Base-by-base conservation (phyloP, 192 early-diverging fungal genomes). In the Neocallimastix lanati region DNA sequence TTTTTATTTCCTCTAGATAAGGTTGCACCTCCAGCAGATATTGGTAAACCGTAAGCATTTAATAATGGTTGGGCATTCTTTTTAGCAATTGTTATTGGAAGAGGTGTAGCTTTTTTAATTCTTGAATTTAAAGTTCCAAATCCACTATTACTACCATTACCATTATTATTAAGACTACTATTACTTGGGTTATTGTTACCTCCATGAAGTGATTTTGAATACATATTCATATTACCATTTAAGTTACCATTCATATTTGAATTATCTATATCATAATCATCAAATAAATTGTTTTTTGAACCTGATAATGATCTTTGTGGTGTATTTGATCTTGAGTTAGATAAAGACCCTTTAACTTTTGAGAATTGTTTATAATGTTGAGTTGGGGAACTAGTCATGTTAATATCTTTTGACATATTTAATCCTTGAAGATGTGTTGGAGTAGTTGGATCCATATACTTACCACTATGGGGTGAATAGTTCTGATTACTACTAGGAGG, bases 1-100 rank as follows among this genome's bases (percentile, higher is more conserved):
- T 7, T n/a, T 67, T 67, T 67, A 67, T 16, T 16, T n/a, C 80
- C 29, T 77, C 36, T 77, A 76, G 36, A 76, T 85, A 76, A 80
- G 83, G 29, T 30, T 38, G 77, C 12, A 67, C 28, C 5, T 67
- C 37, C 78, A 36, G 38, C 15, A 16, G 25, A 79, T 16, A 27
- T 27, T 21, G 37, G 27, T 28, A 33, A 82, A 79, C 79, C 29
- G 78, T 67, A 67, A 77, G 79, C 78, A 30, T 37, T 79, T 25
- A 82, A 77, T 37, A 36, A 38, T 38, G 21, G 76, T 36, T 30
- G 76, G 12, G 38, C 80, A 78, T 67, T 67, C 9, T 67, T 67
- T n/a, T 67, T 67, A 21, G 50, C 50, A n/a, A 67, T 67, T 11
- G 50, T 67, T 11, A 9, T 7, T n/a, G 50, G 50, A 4, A 67